Base-by-base conservation (phyloP, 805 yeast species). In the Schizosaccharomyces lindneri region DNA sequence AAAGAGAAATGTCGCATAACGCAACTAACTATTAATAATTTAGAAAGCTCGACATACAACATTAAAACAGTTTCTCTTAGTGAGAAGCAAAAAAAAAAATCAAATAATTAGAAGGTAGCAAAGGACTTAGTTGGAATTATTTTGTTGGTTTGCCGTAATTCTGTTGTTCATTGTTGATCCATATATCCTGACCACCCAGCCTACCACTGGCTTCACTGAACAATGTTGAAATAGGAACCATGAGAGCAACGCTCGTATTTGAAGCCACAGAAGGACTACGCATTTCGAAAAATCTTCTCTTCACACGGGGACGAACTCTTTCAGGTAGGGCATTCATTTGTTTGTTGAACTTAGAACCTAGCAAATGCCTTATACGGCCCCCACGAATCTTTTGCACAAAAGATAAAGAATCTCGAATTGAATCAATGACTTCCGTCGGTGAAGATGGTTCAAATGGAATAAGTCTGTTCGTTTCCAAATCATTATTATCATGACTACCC, bases 201-300 rank as follows among this genome's bases (percentile, higher is more conserved):
- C 60, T 39, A n/a, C 48, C 48, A 27, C 43, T 21, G 60, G 60
- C 60, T 36, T 57, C 60, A 17, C 48, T 39, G 27, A 57, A 39
- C 31, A 57, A 43, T 19, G 60, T 57, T 6, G 60, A 57, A 24
- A 57, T 21, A 1, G 60, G 60, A 27, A 57, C 29, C 60, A 57
- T 57, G 7, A 57, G 29, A 21, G 60, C 60, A 15, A 57, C 43
- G 48, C 48, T 39, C n/a, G 60, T 57, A 27, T n/a, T 36, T 5
- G 60, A 39, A 27, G 60, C n/a, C 21, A n/a, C 48, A 19, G 60
- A 57, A 6, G 48, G 48, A 15, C 46, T 32, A 31, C 60, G 60
- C 21, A 57, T 19, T 17, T 36, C 21, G 2, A 57, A 7, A 17
- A 39, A 27, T 39, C 60, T 36, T 41, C 31, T 51, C 19, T 57